Evolutionary conservation across 2,329 filamentous ascomycete species (phyloP).

Genomic region (Aspergillus fumigatiaffinis): DNA sequence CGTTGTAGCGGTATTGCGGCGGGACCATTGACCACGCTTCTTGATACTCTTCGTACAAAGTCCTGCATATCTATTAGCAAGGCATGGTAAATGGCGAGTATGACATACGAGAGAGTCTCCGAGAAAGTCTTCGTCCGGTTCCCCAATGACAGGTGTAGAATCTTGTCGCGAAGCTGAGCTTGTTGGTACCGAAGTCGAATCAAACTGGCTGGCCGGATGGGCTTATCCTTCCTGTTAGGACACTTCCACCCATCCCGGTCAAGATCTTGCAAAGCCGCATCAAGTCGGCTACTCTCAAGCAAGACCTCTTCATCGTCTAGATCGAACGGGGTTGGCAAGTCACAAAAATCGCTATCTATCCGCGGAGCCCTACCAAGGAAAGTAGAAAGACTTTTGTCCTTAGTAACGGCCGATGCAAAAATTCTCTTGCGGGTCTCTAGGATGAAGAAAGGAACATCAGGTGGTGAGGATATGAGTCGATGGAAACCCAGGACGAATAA

Average conservation of each 20-base stretch:
- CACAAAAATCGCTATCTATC: constrained; percentile 26
- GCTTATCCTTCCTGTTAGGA: not conserved
- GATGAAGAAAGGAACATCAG: constrained; percentile 23
- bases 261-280: constrained; percentile 8
- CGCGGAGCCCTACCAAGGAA: constrained; percentile 28
- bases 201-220: constrained; percentile 1
- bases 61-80: not conserved
- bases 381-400: constrained; percentile 28
- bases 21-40: not conserved
- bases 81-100: no score
- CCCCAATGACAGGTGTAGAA: constrained; percentile 9
- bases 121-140: not conserved
- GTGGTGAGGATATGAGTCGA: not conserved
- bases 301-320: constrained; percentile 24
- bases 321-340: constrained; percentile 24
- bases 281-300: not conserved
- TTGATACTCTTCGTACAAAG: not conserved
- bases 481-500: not conserved
- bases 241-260: constrained; percentile 6
- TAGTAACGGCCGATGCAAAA: constrained; percentile 22
- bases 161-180: constrained; percentile 5
- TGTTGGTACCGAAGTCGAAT: not conserved
- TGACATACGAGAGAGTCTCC: no score
- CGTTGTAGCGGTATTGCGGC: not conserved
- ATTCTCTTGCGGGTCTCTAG: constrained; percentile 23